Conservation (phyloP, 306 rosid species). For the Myrica gale region DNA sequence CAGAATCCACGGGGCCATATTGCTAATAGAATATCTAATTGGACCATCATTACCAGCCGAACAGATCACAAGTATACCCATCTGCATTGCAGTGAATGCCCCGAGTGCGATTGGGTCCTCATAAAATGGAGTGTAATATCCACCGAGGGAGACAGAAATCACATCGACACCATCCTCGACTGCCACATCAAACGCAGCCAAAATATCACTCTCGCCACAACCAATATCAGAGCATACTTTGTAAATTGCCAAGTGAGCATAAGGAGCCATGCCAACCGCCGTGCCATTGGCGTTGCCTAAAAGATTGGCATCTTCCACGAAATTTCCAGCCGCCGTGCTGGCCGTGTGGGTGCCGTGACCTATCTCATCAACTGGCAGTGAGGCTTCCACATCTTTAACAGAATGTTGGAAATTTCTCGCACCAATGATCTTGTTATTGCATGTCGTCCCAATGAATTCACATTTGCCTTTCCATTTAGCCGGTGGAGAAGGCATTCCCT, state of each 20-base stretch:
- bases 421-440: constrained; percentile 77
- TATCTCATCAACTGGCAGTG: constrained; percentile 45
- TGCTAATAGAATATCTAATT: constrained; percentile 31
- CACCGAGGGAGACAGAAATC: constrained; percentile 68
- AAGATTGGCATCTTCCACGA: constrained; percentile 41
- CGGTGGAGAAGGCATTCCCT: constrained; percentile 63
- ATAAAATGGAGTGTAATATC: constrained; percentile 45
- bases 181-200: constrained; percentile 51
- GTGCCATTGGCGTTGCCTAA: constrained; percentile 61
- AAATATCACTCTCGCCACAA: constrained; percentile 41
- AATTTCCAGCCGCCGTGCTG: constrained; percentile 59
- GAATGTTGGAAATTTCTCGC: constrained; percentile 46
- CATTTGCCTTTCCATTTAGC: constrained; percentile 80
- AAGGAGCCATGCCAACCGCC: constrained; percentile 66
- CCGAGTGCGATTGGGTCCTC: constrained; percentile 57
- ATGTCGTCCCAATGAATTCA: constrained; percentile 47
- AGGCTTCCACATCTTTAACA: neutral
- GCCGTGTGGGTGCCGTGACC: constrained; percentile 86
- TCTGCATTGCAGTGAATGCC: constrained; percentile 56
- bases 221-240: constrained; percentile 28
- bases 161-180: constrained; percentile 68
- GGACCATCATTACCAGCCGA: constrained; percentile 74
- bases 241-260: constrained; percentile 64
- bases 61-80: constrained; percentile 70
- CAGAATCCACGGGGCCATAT: constrained; percentile 77